phyloP scores from a whole-genome alignment of 169 alveolate species.

The Plasmodium yoelii region DNA sequence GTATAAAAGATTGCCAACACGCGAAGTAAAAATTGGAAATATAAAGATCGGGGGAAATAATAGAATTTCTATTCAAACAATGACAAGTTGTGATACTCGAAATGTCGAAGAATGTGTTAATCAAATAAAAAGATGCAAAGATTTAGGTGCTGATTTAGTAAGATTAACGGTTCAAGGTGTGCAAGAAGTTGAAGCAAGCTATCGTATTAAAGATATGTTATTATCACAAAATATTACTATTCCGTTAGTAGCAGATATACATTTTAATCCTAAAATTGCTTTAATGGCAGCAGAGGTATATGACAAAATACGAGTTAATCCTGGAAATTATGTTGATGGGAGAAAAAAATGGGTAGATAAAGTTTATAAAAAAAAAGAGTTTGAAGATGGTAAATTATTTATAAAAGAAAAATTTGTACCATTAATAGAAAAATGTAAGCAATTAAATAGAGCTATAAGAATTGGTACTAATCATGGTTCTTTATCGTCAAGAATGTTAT shows the following conservation, averaged over 20 bases:
- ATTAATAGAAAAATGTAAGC: constrained; percentile 85
- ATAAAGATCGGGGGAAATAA: constrained; percentile 85
- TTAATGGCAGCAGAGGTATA: constrained; percentile 86
- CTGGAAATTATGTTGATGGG: constrained; percentile 90
- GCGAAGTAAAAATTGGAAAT: constrained; percentile 83
- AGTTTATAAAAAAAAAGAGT: constrained; percentile 82
- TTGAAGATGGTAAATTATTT: constrained; percentile 79
- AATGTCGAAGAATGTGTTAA: constrained; percentile 86
- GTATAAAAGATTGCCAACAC: constrained; percentile 81
- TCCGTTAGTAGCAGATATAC: constrained; percentile 90
- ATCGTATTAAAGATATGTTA: constrained; percentile 80
- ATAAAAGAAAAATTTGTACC: constrained; percentile 83
- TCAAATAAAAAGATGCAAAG: constrained; percentile 84
- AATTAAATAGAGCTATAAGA: constrained; percentile 82
- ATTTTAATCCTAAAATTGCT: constrained; percentile 89
- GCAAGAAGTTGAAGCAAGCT: constrained; percentile 85
- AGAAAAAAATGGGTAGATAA: constrained; percentile 85
- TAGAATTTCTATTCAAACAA: constrained; percentile 88
- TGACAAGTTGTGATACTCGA: constrained; percentile 87
- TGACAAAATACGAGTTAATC: constrained; percentile 89
- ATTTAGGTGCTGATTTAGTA: constrained; percentile 86
- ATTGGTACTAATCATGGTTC: constrained; percentile 91
- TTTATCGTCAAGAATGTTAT: constrained; percentile 85
- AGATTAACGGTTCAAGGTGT: constrained; percentile 89
- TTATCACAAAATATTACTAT: constrained; percentile 79